Percentiles rank a stretch among this genome's conserved stretches.
phyloP scores from a whole-genome alignment of 2,329 filamentous ascomycete species.

The Trichophyton schoenleinii region DNA sequence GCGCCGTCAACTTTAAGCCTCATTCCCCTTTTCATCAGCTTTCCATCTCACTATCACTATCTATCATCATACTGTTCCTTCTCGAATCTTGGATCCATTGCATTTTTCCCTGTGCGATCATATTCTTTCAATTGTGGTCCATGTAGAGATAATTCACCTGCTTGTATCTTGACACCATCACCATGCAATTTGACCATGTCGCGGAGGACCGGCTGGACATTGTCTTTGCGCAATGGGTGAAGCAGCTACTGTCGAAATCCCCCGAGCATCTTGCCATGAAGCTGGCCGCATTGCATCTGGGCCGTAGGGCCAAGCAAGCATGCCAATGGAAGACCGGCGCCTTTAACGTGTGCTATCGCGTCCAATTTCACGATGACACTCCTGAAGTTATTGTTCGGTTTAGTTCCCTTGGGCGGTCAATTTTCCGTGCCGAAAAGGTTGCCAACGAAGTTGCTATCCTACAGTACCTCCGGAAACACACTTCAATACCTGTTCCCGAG shows the following conservation, averaged over 20 bases:
- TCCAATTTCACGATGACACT: conserved; percentile 17
- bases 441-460: conserved; percentile 20
- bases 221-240: conserved; percentile 17
- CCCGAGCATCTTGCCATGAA: conserved; percentile 18
- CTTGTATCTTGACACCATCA: background rate
- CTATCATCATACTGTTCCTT: too few relatives aligned
- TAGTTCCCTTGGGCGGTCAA: conserved; percentile 17
- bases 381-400: conserved; percentile 24
- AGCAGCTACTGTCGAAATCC: conserved; percentile 15
- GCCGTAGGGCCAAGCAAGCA: conserved; percentile 14
- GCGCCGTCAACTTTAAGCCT: too few relatives aligned
- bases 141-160: too few relatives aligned
- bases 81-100: too few relatives aligned
- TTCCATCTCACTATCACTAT: too few relatives aligned
- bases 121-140: too few relatives aligned
- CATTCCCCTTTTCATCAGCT: too few relatives aligned
- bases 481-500: conserved; percentile 17
- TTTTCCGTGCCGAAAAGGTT: conserved; percentile 21
- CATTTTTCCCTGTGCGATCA: too few relatives aligned
- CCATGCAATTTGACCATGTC: conserved; percentile 19
- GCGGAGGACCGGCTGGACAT: conserved; percentile 16
- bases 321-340: conserved; percentile 18
- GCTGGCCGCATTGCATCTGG: conserved; percentile 16
- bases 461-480: conserved; percentile 18
- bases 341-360: conserved; percentile 23